Evolutionary conservation across 83 land plant species (phyloP).

Genomic region (Picea mariana): DNA sequence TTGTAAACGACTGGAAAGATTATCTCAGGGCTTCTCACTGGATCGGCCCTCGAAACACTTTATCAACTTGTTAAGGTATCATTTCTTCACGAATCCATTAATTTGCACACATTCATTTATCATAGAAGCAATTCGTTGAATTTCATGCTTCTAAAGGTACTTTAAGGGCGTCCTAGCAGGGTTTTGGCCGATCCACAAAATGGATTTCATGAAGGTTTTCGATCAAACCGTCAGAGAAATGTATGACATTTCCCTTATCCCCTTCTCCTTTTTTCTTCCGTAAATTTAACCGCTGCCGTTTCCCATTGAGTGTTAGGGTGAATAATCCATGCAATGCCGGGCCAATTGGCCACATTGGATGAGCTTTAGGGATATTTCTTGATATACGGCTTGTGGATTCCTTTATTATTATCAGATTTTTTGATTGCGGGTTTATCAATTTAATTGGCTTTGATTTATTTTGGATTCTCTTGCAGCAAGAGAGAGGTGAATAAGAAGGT

Average conservation of each 20-base stretch:
- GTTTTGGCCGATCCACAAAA: conserved; percentile 25
- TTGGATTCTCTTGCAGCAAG: conserved; percentile 52
- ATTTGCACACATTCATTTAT: too few species aligned
- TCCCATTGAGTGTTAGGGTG: not conserved
- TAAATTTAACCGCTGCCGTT: not conserved
- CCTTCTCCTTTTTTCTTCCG: not conserved
- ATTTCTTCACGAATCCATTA: too few species aligned
- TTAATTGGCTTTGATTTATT: not conserved
- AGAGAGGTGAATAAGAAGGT: conserved; percentile 94
- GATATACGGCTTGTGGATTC: not conserved
- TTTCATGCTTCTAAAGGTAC: too few species aligned
- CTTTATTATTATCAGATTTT: not conserved
- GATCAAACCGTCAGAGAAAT: conserved; percentile 96
- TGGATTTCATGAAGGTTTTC: conserved; percentile 97
- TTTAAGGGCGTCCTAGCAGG: too few species aligned
- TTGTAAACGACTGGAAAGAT: too few species aligned
- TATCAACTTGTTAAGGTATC: too few species aligned
- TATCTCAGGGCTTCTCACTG: too few species aligned
- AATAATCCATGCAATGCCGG: not conserved
- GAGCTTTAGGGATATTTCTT: not conserved
- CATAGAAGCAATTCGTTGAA: too few species aligned
- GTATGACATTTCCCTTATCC: conserved; percentile 36
- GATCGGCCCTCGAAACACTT: too few species aligned
- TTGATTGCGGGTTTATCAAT: not conserved
- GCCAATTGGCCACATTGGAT: not conserved